Conservation (phyloP, 2,329 filamentous ascomycete genomes). For the Verticillium alfalfae region DNA sequence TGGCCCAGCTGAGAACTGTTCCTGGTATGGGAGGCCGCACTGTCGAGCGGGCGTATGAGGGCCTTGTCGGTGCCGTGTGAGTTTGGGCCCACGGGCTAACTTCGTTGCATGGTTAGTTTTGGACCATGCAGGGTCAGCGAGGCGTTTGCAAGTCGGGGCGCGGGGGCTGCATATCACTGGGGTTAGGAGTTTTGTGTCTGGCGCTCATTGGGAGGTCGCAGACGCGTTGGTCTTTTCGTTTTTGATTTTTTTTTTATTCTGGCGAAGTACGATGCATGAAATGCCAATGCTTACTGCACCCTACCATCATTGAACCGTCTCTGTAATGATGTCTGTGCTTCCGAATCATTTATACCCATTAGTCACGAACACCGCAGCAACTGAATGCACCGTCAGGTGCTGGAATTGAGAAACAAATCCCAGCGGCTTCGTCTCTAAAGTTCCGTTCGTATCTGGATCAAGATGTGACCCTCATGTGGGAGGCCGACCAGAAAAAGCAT, state of each 20-base stretch:
- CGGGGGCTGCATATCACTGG: not conserved
- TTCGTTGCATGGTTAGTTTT: not conserved
- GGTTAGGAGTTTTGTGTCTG: not conserved
- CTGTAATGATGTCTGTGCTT: too few relatives aligned
- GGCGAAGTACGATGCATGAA: not conserved
- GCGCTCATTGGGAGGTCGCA: not conserved
- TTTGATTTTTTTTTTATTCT: not conserved
- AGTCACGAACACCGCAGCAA: too few relatives aligned
- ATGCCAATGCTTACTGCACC: not conserved
- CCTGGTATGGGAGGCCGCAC: conserved; percentile 53
- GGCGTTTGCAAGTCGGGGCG: not conserved
- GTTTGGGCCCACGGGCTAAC: not conserved
- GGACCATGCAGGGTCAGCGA: not conserved
- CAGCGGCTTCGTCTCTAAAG: too few relatives aligned
- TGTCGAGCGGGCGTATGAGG: conserved; percentile 51
- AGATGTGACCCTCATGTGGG: too few relatives aligned
- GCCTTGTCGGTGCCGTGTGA: conserved; percentile 23
- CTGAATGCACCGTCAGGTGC: too few relatives aligned
- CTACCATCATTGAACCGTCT: too few relatives aligned
- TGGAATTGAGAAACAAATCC: too few relatives aligned
- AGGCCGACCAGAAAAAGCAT: too few relatives aligned
- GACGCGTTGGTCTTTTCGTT: not conserved
- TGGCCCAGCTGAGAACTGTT: conserved; percentile 46
- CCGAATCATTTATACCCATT: too few relatives aligned
- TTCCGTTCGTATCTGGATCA: too few relatives aligned